Conservation (phyloP, 164 flowering plant species). For the Akebia trifoliata region DNA sequence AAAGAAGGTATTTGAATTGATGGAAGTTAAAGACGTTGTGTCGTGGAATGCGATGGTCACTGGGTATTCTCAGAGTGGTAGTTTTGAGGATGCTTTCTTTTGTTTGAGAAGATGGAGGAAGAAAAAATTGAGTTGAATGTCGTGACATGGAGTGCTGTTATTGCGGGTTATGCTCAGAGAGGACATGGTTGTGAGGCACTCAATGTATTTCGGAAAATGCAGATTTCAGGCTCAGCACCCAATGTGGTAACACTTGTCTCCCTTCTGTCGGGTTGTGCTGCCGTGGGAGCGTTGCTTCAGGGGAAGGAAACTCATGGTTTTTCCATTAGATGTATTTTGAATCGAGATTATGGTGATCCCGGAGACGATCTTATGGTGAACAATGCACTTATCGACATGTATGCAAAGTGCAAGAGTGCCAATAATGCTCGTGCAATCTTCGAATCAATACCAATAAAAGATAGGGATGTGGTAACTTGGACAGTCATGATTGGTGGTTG, state of each 20-base stretch:
- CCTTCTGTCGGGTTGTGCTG: slow-evolving; percentile 68
- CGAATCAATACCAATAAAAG: slow-evolving; percentile 23
- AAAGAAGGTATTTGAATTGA: slow-evolving; percentile 38
- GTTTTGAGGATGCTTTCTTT: slow-evolving; percentile 45
- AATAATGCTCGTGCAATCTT: slow-evolving; percentile 39
- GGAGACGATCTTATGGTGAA: slow-evolving; percentile 53
- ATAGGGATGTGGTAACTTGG: slow-evolving; percentile 80
- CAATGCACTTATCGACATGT: slow-evolving; percentile 75
- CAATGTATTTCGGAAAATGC: slow-evolving; percentile 61
- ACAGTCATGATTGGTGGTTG: slow-evolving; percentile 80
- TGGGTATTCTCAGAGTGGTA: slow-evolving; percentile 65
- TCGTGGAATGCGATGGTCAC: slow-evolving; percentile 85
- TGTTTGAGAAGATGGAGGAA: slow-evolving; percentile 52
- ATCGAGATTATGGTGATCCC: slow-evolving; percentile 19
- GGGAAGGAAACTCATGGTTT: slow-evolving; percentile 70
- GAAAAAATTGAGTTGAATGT: slow-evolving; percentile 53
- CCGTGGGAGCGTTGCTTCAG: slow-evolving; percentile 46
- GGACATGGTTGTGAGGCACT: slow-evolving; percentile 57
- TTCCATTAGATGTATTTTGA: slow-evolving; percentile 38
- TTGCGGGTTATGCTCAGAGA: slow-evolving; percentile 73
- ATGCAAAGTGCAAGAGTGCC: slow-evolving; percentile 51
- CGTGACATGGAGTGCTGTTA: slow-evolving; percentile 81
- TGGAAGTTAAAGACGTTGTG: slow-evolving; percentile 61
- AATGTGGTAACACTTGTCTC: slow-evolving; percentile 71
- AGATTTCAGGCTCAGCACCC: slow-evolving; percentile 36